Conservation (phyloP, 495 filamentous ascomycete genomes). For the Penicillium herquei region DNA sequence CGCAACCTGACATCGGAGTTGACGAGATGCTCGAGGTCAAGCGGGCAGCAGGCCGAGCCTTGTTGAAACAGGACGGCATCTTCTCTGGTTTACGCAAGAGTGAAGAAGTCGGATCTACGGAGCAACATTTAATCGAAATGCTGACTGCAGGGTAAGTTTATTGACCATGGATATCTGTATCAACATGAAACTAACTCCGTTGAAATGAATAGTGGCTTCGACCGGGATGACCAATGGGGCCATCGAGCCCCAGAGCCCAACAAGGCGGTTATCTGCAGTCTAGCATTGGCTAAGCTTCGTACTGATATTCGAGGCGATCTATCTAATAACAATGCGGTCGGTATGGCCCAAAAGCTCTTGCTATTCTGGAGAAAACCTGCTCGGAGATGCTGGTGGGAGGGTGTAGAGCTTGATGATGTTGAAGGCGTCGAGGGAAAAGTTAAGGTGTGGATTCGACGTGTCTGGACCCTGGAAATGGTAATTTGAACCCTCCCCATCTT, state of each 20-base stretch:
- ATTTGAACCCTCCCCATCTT: conserved; percentile 14
- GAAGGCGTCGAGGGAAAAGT: conserved; percentile 89
- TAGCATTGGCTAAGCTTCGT: conserved; percentile 87
- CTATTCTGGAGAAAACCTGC: conserved; percentile 99
- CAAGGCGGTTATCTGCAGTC: conserved; percentile 96
- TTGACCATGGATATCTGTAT: conserved; percentile 6
- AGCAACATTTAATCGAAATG: conserved; percentile 99
- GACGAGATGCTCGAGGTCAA: conserved; percentile 96
- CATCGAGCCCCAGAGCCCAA: conserved; percentile 94
- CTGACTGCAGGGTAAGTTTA: conserved; percentile 85
- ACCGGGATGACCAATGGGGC: conserved; percentile 92
- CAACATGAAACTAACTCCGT: conserved; percentile 9
- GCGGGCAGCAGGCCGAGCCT: conserved; percentile 80
- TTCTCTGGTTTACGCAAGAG: conserved; percentile 93
- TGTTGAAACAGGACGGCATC: conserved; percentile 91
- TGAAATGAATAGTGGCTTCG: conserved; percentile 70
- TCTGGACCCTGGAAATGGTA: conserved; percentile 99
- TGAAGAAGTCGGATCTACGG: conserved; percentile 92
- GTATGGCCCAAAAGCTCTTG: conserved; percentile 98
- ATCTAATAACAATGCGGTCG: conserved; percentile 77
- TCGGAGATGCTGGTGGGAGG: conserved; percentile 98
- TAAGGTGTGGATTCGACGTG: conserved; percentile 96
- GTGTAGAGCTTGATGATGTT: conserved; percentile 85
- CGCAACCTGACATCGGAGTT: conserved; percentile 75
- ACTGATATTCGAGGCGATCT: conserved; percentile 85